Evolutionary conservation across 495 filamentous ascomycete species (phyloP).

Genomic region (Penicillium tannophilum): DNA sequence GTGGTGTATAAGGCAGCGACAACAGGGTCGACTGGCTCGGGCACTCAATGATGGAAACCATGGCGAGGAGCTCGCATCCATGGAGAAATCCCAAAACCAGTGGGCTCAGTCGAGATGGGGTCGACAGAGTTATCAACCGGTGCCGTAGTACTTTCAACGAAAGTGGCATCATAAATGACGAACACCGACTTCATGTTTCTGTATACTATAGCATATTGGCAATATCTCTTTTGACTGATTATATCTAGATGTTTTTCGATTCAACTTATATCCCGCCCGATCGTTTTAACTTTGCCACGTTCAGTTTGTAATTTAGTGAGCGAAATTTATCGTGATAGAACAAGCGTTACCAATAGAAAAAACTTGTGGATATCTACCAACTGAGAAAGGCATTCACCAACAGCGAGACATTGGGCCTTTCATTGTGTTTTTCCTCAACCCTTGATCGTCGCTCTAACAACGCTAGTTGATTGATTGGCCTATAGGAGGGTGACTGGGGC

Average conservation of each 20-base stretch:
- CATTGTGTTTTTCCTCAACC: too few relatives aligned
- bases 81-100: slow-evolving; percentile 14
- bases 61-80: slow-evolving; percentile 10
- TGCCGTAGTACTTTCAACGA: slow-evolving; percentile 3
- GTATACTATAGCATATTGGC: background rate
- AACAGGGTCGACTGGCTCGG: slow-evolving; percentile 21
- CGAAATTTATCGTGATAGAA: too few relatives aligned
- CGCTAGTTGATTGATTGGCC: too few relatives aligned
- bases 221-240: background rate
- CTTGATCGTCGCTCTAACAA: too few relatives aligned
- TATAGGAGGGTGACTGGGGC: too few relatives aligned
- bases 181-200: background rate
- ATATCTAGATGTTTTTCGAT: background rate
- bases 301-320: too few relatives aligned
- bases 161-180: background rate
- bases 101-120: slow-evolving; percentile 22
- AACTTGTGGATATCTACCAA: too few relatives aligned
- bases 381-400: too few relatives aligned
- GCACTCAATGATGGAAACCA: slow-evolving; percentile 19
- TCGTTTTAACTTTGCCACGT: too few relatives aligned
- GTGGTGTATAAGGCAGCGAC: slow-evolving; percentile 21
- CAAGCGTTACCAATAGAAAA: too few relatives aligned
- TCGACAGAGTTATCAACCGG: slow-evolving; percentile 16
- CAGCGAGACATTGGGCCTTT: too few relatives aligned
- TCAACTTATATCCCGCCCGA: background rate